Base-by-base conservation (phyloP, 2,329 filamentous ascomycete species). In the Nemania sp. region DNA sequence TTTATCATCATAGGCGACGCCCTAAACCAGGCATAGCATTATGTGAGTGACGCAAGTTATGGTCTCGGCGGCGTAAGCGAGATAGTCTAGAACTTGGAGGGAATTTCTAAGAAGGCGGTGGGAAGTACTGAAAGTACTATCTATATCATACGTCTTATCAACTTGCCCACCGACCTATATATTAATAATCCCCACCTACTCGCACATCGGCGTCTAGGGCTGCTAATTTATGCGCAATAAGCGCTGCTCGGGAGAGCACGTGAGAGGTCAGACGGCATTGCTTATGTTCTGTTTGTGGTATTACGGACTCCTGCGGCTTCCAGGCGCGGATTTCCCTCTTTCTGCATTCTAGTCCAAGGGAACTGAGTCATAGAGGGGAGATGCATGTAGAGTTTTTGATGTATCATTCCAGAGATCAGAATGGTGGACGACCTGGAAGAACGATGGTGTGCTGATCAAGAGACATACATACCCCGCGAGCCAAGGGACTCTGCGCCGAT, bases 51-150 rank as follows among this genome's bases (percentile, higher is more conserved):
- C 4, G 17, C 17, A 18, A 20, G 21, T 2, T 17, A n/a, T 35
- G 11, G 18, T 21, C 17, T 11, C 18, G 25, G 13, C 40, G 29
- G 5, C 32, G 29, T 52, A 56, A 45, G 42, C 53, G 48, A 53
- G 42, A 12, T 35, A 53, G 34, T 60, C 52, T 53, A 48, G 48
- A 60, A 46, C 57, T 40, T 11, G 6, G 15, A 29, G 50, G 12
- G 37, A 40, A 20, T 12, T 45, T 42, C 20, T 35, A 11, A 2
- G 15, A n/a, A n/a, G 35, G 10, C 10, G 25, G 39, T n/a, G 42
- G 15, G 17, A 43, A 34, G 45, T 37, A 54, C 50, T 25, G 25
- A 3, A 29, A 29, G 25, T 29, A 29, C 25, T 29, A 29, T 54
- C 25, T 29, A 29, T 54, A 35, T 37, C 46, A 21, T 15, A 32